phyloP scores from a whole-genome alignment of 257 asterid species.

The Salvia splendens region DNA sequence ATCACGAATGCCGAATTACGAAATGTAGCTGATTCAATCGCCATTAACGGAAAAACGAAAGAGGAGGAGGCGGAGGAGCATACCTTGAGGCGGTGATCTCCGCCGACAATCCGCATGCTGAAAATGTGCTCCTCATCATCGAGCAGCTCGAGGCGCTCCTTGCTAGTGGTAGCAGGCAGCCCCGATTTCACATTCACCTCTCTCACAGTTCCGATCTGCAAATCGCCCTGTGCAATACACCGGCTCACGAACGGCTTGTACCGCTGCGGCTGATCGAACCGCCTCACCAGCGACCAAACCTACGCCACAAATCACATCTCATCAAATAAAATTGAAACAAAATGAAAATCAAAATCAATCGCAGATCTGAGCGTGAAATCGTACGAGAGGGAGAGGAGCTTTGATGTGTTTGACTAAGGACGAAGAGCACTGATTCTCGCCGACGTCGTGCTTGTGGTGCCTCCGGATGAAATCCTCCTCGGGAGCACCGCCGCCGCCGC shows the following conservation, averaged over 20 bases:
- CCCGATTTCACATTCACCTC: conserved; percentile 87
- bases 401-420: conserved; percentile 77
- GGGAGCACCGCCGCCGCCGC: conserved; percentile 35
- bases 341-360: neutral
- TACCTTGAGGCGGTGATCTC: conserved; percentile 94
- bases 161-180: conserved; percentile 87
- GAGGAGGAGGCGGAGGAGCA: neutral
- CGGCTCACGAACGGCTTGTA: conserved; percentile 90
- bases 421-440: conserved; percentile 71
- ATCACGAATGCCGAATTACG: neutral
- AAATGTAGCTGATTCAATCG: conserved; percentile 22
- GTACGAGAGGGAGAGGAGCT: conserved; percentile 83
- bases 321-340: neutral
- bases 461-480: conserved; percentile 70
- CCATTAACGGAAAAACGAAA: neutral
- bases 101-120: conserved; percentile 82
- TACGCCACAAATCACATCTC: conserved; percentile 29
- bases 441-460: conserved; percentile 75
- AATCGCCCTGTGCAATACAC: conserved; percentile 74
- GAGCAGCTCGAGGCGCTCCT: conserved; percentile 77
- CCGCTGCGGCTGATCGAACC: conserved; percentile 91
- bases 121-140: conserved; percentile 82
- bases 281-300: conserved; percentile 94
- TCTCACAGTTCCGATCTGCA: conserved; percentile 80
- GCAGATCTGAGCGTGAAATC: conserved; percentile 31